Evolutionary conservation across 495 filamentous ascomycete genomes (phyloP), one percentile per base, ranked within the genome.

Genomic region (Choiromyces venosus): DNA sequence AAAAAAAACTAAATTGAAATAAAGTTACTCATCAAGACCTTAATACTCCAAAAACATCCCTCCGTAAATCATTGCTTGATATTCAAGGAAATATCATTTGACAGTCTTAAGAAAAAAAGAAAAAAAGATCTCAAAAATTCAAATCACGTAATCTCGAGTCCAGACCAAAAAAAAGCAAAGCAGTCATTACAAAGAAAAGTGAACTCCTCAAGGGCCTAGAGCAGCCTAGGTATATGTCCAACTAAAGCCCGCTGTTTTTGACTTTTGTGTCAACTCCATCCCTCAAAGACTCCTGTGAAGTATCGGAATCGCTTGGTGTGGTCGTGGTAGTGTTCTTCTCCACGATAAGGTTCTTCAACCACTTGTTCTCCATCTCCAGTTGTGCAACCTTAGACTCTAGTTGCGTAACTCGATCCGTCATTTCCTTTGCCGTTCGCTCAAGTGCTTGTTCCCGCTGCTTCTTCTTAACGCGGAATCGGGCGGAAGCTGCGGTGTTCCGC

Each of bases 381-480:
- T 93, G 90, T 69, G 89, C 88, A 67, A 99, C 92, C 61, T 91
- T 89, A 68, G 89, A 86, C 82, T 98, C 95, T 18, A 99, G 87
- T 16, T 84, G 84, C 16, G 84, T 85, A 61, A 96, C 91, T 84
- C 94, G 93, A 44, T 97, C 94, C 10, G 87, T 88, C 82, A 96
- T 92, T 78, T 97, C 95, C 83, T 96, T 94, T 72, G 95, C 91
- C 65, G 89, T 89, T 71, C 90, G 90, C 85, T 98, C 95, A 73
- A 99, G 91, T 4, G 91, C 90, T 82, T 95, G 92, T 85, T 99
- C 95, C 70, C 95, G 92, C 84, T 96, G 92, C 88, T 99, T 99
- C 92, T 99, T 99, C 88, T 99, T 99, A 80, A 96, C 89, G 71
- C 95, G 91, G 88, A 99, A 99, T 70, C 95, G 91, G 33, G 95